Conservation (phyloP, 1,284 basidiomycete genomes). For the Amylostereum areolatum region DNA sequence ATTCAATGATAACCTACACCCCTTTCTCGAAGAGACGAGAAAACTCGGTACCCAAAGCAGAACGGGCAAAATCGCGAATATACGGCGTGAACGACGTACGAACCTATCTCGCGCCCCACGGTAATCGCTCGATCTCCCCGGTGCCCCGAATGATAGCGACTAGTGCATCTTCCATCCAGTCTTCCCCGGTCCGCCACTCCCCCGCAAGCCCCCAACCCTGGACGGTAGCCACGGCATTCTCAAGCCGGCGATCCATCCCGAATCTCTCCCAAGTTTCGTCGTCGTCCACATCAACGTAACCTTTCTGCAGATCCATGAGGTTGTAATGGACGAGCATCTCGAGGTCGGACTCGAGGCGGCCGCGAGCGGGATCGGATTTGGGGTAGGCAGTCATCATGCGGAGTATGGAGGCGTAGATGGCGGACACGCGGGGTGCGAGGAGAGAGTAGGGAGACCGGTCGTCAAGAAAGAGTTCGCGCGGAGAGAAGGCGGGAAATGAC, state of each 20-base stretch:
- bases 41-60: no score
- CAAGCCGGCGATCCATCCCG: constrained; percentile 17
- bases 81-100: no score
- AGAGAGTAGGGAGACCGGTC: constrained; percentile 12
- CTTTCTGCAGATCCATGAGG: constrained; percentile 16
- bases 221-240: constrained; percentile 15
- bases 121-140: constrained; percentile 8
- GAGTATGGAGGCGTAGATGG: constrained; percentile 22
- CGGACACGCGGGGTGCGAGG: constrained; percentile 19
- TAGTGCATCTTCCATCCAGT: constrained; percentile 22
- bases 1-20: no score
- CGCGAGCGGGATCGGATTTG: constrained; percentile 13
- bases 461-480: constrained; percentile 15
- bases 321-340: constrained; percentile 25
- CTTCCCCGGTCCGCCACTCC: constrained; percentile 20
- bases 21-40: no score
- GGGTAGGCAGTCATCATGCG: constrained; percentile 23
- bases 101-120: background rate
- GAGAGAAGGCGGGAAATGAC: constrained; percentile 18
- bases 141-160: constrained; percentile 16
- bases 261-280: constrained; percentile 15
- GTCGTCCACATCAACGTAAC: constrained; percentile 14
- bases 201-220: constrained; percentile 16
- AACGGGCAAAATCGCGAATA: no score
- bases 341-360: constrained; percentile 20